Base-by-base conservation (phyloP, 2,329 filamentous ascomycete species). In the Fusarium setosum region DNA sequence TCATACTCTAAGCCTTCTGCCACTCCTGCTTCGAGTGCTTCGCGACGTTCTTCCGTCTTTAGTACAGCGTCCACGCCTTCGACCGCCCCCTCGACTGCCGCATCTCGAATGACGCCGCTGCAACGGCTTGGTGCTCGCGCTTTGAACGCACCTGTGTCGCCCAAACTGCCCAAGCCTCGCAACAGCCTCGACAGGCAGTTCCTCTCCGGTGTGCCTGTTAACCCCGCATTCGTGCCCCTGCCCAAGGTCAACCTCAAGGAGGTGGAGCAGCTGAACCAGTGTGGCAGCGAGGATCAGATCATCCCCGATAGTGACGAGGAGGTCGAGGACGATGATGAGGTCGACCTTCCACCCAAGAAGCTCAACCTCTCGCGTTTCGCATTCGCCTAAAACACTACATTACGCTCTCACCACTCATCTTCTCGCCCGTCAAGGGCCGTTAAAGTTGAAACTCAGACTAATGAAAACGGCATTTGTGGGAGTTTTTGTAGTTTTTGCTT, bases 251-350 rank as follows among this genome's bases (percentile, higher is more conserved):
- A 87, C 63, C 61, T 86, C 23, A 77, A 77, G 8, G 86, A 88
- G 67, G 79, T 88, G 4, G 83, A 83, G 66, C 82, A 83, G 3
- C 72, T 88, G 38, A 84, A 86, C 66, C 72, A 69, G 51, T 73
- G 72, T 48, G 86, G 86, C 13, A 88, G 86, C 68, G 86, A 89
- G 70, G 86, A 89, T 56, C 80, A 86, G 54, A 82, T 88, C 61
- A 74, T 84, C 13, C 82, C 82, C 23, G 84, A 84, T 71, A 86
- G 84, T 61, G 83, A 84, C 59, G 82, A 69, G 17, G 83, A 84
- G 54, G 78, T 79, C 17, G 81, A 82, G 7, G 72, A 66, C 5
- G 58, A 56, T 10, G 64, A 74, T 10, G 80, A 82, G 31, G 65
- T 72, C 3, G 74, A 75, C 4, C 63, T 63, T 8, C 68, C 69